phyloP scores from a whole-genome alignment of 2,329 filamentous ascomycete genomes.

The Hypoxylon sp. region DNA sequence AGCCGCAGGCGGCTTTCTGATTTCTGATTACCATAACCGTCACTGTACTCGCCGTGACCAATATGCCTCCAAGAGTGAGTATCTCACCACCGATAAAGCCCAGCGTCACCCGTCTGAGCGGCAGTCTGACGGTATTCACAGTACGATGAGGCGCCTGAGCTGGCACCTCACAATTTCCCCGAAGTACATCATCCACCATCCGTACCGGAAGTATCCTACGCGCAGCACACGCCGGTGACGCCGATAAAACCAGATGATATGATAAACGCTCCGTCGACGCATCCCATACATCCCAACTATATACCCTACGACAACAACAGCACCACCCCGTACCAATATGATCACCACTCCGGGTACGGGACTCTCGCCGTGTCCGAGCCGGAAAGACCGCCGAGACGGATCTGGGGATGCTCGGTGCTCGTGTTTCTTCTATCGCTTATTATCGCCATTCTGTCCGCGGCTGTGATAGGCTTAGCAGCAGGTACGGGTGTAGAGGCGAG shows the following conservation, averaged over 20 bases:
- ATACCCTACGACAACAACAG: conserved; percentile 23
- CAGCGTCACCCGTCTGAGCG: not conserved
- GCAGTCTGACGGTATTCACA: conserved; percentile 19
- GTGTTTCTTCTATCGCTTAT: conserved; percentile 53
- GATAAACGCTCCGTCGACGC: conserved; percentile 18
- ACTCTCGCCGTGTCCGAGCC: conserved; percentile 24
- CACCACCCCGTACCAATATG: conserved; percentile 32
- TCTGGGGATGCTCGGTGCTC: conserved; percentile 50
- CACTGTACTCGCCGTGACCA: not conserved
- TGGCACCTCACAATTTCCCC: conserved; percentile 37
- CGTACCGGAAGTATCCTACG: conserved; percentile 35
- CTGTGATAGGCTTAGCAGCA: conserved; percentile 55
- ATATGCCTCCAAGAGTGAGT: conserved; percentile 40
- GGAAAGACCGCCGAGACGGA: conserved; percentile 27
- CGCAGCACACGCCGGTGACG: conserved; percentile 19
- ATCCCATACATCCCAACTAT: conserved; percentile 26
- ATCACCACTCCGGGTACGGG: conserved; percentile 28
- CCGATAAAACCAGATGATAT: conserved; percentile 32
- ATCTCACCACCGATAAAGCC: not conserved
- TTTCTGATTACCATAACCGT: not conserved
- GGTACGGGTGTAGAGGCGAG: conserved; percentile 53
- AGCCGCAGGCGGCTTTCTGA: not conserved
- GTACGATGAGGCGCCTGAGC: conserved; percentile 46
- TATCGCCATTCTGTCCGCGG: conserved; percentile 50
- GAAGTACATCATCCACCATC: conserved; percentile 45